These are phyloP conservation scores for Coprinopsis marcescibilis DNA, from an alignment of 768 basidiomycete species.

Conservation along the genomic window DNA sequence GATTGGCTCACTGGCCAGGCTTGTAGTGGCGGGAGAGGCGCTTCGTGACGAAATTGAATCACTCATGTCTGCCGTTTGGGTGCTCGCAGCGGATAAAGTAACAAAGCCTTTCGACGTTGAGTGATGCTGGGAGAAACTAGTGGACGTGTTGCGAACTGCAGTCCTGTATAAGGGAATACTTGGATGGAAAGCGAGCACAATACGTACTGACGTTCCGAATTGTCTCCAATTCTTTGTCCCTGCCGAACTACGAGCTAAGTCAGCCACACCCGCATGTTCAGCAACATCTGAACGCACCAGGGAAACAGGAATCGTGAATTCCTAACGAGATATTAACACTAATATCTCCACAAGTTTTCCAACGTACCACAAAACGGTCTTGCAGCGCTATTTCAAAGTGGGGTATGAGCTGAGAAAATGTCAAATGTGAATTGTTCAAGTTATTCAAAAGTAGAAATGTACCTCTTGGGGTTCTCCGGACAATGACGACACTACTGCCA, in stretches of 20 bases:
- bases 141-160: slow-evolving; percentile 44
- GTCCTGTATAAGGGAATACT: not conserved
- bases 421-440: slow-evolving; percentile 2
- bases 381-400: slow-evolving; percentile 59
- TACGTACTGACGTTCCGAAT: slow-evolving; percentile 62
- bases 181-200: not conserved
- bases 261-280: slow-evolving; percentile 1
- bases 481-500: slow-evolving; percentile 51
- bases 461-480: slow-evolving; percentile 57
- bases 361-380: slow-evolving; percentile 56
- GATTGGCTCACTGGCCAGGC: slow-evolving; percentile 13
- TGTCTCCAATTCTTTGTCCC: slow-evolving; percentile 63
- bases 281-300: slow-evolving; percentile 36
- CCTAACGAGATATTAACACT: slow-evolving; percentile 28
- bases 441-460: slow-evolving; percentile 4
- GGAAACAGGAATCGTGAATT: slow-evolving; percentile 64
- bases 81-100: slow-evolving; percentile 28
- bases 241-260: slow-evolving; percentile 45
- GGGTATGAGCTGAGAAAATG: slow-evolving; percentile 51
- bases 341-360: not conserved
- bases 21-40: slow-evolving; percentile 29
- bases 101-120: slow-evolving; percentile 37
- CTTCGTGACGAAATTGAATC: slow-evolving; percentile 42
- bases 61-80: slow-evolving; percentile 31
- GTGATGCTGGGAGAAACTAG: slow-evolving; percentile 54